Percentiles rank a stretch among this genome's conserved stretches.
Evolutionary conservation across 345 rosid species (phyloP).

Genomic region (Corchorus olitorius): DNA sequence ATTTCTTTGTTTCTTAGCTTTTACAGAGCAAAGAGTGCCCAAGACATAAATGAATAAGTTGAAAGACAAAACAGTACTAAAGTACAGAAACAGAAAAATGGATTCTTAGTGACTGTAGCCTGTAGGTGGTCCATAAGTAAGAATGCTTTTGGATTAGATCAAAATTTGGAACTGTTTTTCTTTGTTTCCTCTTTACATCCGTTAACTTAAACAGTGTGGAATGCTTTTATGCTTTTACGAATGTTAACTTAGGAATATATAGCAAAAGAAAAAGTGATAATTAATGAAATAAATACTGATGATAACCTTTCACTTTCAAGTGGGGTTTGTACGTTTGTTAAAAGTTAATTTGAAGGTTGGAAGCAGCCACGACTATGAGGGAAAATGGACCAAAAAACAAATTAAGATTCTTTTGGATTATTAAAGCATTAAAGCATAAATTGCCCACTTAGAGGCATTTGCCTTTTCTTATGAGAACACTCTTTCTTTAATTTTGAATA

Average conservation of each 20-base stretch:
- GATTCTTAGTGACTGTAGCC: too few species aligned
- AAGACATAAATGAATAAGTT: not conserved
- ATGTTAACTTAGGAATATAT: not conserved
- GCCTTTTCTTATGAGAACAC: not conserved
- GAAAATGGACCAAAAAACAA: too few species aligned
- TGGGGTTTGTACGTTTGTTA: not conserved
- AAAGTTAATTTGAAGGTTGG: not conserved
- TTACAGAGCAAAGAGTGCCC: too few species aligned
- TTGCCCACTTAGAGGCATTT: not conserved
- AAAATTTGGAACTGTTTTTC: not conserved
- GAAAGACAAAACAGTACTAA: not conserved
- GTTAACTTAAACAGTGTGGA: too few species aligned
- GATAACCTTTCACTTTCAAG: not conserved
- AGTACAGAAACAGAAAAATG: too few species aligned
- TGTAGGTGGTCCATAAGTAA: too few species aligned
- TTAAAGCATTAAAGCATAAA: not conserved
- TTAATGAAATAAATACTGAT: not conserved
- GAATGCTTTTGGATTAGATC: too few species aligned
- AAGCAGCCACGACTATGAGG: not conserved
- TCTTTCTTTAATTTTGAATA: not conserved
- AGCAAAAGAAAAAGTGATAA: not conserved
- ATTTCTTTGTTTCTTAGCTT: too few species aligned
- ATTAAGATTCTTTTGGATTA: slow-evolving; percentile 2
- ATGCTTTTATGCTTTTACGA: too few species aligned
- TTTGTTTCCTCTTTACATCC: too few species aligned